A percentile compares a stretch with the other conserved stretches of the same genome.
These are phyloP conservation scores for Sanguinoderma infundibulare DNA, from an alignment of 1,284 basidiomycete genomes.

Conservation along the genomic window DNA sequence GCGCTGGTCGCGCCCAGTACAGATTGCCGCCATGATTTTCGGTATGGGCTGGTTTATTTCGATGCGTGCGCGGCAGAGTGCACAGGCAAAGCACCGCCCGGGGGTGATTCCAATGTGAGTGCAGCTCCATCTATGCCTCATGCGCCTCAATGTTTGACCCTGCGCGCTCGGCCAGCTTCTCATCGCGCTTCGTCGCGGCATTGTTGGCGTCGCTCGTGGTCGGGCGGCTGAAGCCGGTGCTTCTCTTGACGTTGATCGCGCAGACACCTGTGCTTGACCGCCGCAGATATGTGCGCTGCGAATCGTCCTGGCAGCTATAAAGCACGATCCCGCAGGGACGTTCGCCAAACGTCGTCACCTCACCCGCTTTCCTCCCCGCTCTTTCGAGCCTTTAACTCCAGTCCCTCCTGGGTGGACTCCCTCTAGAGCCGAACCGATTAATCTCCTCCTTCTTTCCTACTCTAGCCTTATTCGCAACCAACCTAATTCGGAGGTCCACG, in stretches of 20 bases:
- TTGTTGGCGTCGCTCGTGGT: conserved; percentile 13
- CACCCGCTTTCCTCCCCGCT: conserved; percentile 13
- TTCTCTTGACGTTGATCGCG: conserved; percentile 28
- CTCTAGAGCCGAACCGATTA: background rate
- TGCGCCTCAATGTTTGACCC: conserved; percentile 3
- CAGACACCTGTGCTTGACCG: conserved; percentile 22
- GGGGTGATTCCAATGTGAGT: background rate
- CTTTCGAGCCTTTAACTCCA: conserved; percentile 6
- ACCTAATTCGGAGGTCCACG: conserved; percentile 6
- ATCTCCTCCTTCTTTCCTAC: background rate
- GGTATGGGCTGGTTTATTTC: conserved; percentile 4
- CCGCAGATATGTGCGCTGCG: conserved; percentile 15
- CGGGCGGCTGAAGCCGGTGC: conserved; percentile 7
- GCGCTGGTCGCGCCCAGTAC: conserved; percentile 1
- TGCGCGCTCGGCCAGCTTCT: conserved; percentile 11
- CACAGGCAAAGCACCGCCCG: background rate
- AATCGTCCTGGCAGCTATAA: conserved; percentile 8
- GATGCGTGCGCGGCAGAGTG: background rate
- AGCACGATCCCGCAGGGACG: background rate
- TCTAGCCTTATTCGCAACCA: conserved; percentile 2
- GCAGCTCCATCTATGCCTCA: too few species aligned
- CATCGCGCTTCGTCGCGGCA: conserved; percentile 10
- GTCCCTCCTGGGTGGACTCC: background rate
- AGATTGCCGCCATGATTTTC: conserved; percentile 23
- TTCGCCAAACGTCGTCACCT: conserved; percentile 14